Evolutionary conservation across 2,329 filamentous ascomycete genomes (phyloP), one percentile per base, ranked within the genome.

Genomic region (Rhynchosporium secalis): DNA sequence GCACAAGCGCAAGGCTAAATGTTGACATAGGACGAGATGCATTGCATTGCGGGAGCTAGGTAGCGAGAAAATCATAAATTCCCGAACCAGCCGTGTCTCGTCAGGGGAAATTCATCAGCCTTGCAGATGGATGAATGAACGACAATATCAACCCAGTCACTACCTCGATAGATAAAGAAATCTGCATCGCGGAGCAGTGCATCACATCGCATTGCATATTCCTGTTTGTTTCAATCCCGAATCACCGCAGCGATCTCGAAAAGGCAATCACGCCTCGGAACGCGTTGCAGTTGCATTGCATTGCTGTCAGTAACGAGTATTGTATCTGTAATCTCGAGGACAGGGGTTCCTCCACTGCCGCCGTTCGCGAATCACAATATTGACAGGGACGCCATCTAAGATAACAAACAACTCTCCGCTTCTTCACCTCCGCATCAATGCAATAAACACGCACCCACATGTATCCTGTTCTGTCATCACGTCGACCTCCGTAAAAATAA

Each of bases 351-450:
- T 12, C 46, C 31, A 31, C 43, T 36, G 41, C 29, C 46, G 56
- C 56, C 56, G 51, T 49, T 58, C 46, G 56, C 56, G 12, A 51
- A 51, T 51, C 45, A n/a, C 15, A 43, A 36, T 51, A 58, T 58
- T 58, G 33, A 51, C 45, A 20, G 13, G 56, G 49, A 52, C 46
- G 49, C 9, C 15, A 49, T 49, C 31, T 31, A 20, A 20, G 40
- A 36, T 49, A 29, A 51, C 31, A 20, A 20, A 28, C 26, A 49
- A 49, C 20, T 6, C 43, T 20, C 29, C 31, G 48, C 48, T 51
- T 20, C 20, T n/a, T 45, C 8, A 13, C 29, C 26, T 31, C 29
- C 38, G 49, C 49, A 51, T 49, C 46, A 49, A 48, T 31, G 38
- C 33, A 49, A 58, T 49, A 40, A 58, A 40, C 10, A 49, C 31